Base-by-base conservation (phyloP, 2,329 filamentous ascomycete species). In the Leptographium lundbergii region DNA sequence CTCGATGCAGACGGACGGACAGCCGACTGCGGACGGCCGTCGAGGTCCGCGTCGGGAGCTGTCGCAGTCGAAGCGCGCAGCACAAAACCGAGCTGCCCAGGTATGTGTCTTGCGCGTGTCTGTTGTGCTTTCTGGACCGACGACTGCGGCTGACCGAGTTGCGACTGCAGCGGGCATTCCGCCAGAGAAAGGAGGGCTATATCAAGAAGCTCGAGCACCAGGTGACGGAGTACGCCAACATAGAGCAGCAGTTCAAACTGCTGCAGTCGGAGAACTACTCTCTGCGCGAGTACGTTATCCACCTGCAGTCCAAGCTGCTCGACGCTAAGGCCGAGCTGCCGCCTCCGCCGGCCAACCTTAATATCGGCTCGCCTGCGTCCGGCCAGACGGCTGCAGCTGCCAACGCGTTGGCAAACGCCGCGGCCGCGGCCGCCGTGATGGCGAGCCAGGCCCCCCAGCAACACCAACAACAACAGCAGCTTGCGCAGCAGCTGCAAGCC, bases 181-280 rank as follows among this genome's bases (percentile, higher is more conserved):
- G 94, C 50, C 91, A 97, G 74, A 88, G 94, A 63, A 99, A 99
- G 71, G 94, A 99, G 73, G 89, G 89, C 53, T 96, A 99, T 71
- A 99, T 99, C 72, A 95, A 95, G 77, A 95, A 95, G 71, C 81
- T 99, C 7, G 94, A 99, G 73, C 88, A 94, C 69, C 89, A 97
- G 70, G 90, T 96, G 57, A 86, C 89, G 67, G 89, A 94, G 34
- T 88, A 84, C 64, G 80, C 83, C 65, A 80, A 84, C 22, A 82
- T 96, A 72, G 88, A 91, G 65, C 81, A 88, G 63, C 83, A 81
- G 59, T 90, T 83, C 72, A 94, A 95, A 71, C 75, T 80, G n/a
- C 75, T 95, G 29, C 89, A 96, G 69, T 78, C 82, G 32, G 92
- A 99, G 71, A 96, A 96, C 73, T 94, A 91, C 69, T 84, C 88